phyloP scores from a whole-genome alignment of 352 stramenopile species.

The Globisporangium irregulare region DNA sequence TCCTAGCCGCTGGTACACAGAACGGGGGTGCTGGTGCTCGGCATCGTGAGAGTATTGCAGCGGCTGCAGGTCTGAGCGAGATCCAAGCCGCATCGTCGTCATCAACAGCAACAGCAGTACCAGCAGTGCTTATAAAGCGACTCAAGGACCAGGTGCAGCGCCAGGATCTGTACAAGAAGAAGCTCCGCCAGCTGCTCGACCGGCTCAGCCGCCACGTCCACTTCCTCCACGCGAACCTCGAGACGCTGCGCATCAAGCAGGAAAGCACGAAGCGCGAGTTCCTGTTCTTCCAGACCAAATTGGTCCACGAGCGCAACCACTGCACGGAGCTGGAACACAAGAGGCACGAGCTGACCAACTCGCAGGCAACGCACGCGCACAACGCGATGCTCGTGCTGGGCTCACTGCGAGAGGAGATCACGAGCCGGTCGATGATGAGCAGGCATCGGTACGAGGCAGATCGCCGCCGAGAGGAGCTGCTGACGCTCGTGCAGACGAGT shows the following conservation, averaged over 20 bases:
- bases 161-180: constrained; percentile 58
- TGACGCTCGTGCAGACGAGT: constrained; percentile 40
- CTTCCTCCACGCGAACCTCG: constrained; percentile 36
- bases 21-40: constrained; percentile 4
- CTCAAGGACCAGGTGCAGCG: constrained; percentile 45
- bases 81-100: not conserved
- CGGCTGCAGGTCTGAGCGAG: not conserved
- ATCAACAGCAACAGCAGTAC: not conserved
- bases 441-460: constrained; percentile 43
- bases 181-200: constrained; percentile 42
- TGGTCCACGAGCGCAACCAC: constrained; percentile 37
- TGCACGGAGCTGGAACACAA: constrained; percentile 28
- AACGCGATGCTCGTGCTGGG: constrained; percentile 36
- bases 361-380: constrained; percentile 25
- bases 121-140: not conserved
- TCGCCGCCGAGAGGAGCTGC: constrained; percentile 42
- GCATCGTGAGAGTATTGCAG: constrained; percentile 10
- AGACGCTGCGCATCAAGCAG: constrained; percentile 29
- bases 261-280: constrained; percentile 24
- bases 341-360: constrained; percentile 22
- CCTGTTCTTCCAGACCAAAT: constrained; percentile 32
- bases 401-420: constrained; percentile 47
- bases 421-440: constrained; percentile 37
- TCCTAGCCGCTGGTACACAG: constrained; percentile 10
- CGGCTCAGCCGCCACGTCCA: constrained; percentile 34